Evolutionary conservation across 495 filamentous ascomycete species (phyloP), one percentile per base, ranked within the genome.

Genomic region (Xylaria telfairii): DNA sequence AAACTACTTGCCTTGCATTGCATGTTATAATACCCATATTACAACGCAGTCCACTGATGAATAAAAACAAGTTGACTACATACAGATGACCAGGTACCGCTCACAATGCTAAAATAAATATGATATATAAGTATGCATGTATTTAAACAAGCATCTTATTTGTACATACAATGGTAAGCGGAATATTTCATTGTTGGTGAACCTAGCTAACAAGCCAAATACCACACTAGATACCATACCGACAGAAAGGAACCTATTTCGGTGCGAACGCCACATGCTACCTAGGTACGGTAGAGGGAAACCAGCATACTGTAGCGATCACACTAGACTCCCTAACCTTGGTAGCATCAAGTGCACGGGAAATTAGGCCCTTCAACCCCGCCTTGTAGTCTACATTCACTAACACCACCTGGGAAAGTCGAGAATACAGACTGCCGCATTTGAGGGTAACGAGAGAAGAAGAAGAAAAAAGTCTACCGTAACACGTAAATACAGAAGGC

Each of bases 241-340:
- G 61, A 64, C 61, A 49, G 41, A 34, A 49, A 32, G 61, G 39
- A 64, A 64, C 61, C 61, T 64, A 34, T 44, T 47, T 28, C 37
- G 32, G n/a, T 47, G 24, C 41, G n/a, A 64, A 64, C 61, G 42
- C 61, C 61, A 64, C 61, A 44, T 26, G 6, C 54, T 32, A 7
- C 32, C 8, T 57, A 30, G 21, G 28, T 13, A 64, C 37, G 17
- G 12, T 26, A 39, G 4, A 19, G n/a, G 6, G 15, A 6, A 6
- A 62, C 30, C 4, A 61, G 34, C n/a, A 37, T 24, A n/a, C n/a
- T n/a, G n/a, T n/a, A n/a, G n/a, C n/a, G n/a, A n/a, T n/a, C n/a
- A n/a, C n/a, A n/a, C n/a, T n/a, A n/a, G n/a, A n/a, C n/a, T n/a
- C n/a, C n/a, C n/a, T n/a, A n/a, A n/a, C n/a, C n/a, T n/a, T n/a